Percentiles rank a stretch among this genome's conserved stretches.
Evolutionary conservation across 805 yeast genomes (phyloP).

Genomic region (Candida coleopterorum): DNA sequence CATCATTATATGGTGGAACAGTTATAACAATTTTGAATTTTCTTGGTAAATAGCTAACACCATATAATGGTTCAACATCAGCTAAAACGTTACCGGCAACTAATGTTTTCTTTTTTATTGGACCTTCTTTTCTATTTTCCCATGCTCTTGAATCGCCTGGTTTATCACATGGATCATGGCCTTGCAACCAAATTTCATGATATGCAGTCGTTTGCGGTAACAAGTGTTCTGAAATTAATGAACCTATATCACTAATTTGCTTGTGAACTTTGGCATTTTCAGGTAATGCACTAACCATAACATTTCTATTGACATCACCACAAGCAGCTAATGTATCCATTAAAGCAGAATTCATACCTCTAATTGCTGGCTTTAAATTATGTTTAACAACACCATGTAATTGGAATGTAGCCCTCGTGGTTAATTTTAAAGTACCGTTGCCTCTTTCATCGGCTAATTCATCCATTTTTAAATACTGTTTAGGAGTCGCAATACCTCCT

Average conservation of each 20-base stretch:
- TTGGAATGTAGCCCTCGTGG: slow-evolving; percentile 97
- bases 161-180: slow-evolving; percentile 69
- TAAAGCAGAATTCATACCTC: slow-evolving; percentile 86
- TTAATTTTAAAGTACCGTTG: slow-evolving; percentile 88
- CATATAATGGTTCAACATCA: slow-evolving; percentile 82
- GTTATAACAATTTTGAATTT: slow-evolving; percentile 93
- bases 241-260: slow-evolving; percentile 63
- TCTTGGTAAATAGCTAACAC: slow-evolving; percentile 85
- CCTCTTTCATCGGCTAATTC: slow-evolving; percentile 77
- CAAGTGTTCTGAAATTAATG: slow-evolving; percentile 70
- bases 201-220: slow-evolving; percentile 92
- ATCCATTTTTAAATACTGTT: slow-evolving; percentile 85
- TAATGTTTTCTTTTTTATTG: slow-evolving; percentile 72
- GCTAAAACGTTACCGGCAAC: slow-evolving; percentile 85
- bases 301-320: slow-evolving; percentile 97
- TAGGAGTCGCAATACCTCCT: slow-evolving; percentile 84
- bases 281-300: slow-evolving; percentile 88
- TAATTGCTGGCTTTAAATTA: slow-evolving; percentile 81
- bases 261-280: slow-evolving; percentile 74
- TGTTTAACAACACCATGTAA: slow-evolving; percentile 91
- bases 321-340: slow-evolving; percentile 97
- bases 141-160: slow-evolving; percentile 60
- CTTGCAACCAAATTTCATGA: slow-evolving; percentile 95
- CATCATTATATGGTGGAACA: slow-evolving; percentile 94
- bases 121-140: slow-evolving; percentile 67